Evolutionary conservation across 2,329 filamentous ascomycete genomes (phyloP).

Genomic region (Botryotinia convoluta): DNA sequence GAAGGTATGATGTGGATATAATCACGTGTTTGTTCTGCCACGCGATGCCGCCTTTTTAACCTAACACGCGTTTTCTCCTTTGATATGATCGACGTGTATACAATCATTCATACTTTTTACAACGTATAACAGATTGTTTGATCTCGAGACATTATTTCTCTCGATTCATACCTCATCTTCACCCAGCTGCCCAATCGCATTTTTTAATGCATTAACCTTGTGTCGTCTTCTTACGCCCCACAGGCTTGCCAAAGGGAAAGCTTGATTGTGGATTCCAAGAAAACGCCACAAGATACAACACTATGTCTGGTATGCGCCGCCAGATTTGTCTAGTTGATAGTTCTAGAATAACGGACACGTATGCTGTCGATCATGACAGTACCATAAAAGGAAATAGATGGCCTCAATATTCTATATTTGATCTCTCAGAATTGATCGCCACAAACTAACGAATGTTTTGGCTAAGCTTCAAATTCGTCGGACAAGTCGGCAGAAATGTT

Average conservation of each 20-base stretch:
- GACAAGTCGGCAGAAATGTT: not conserved
- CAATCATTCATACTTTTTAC: not conserved
- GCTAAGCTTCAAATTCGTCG: not conserved
- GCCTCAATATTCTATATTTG: not conserved
- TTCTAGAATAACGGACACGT: not conserved
- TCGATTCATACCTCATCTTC: too few relatives aligned
- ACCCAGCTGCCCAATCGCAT: not conserved
- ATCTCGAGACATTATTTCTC: not conserved
- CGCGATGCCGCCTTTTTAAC: not conserved
- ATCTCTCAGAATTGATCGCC: not conserved
- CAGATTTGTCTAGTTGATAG: not conserved
- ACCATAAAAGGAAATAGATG: not conserved
- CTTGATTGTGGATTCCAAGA: not conserved
- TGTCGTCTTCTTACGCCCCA: not conserved
- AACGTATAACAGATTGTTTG: not conserved
- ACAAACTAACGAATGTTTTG: not conserved
- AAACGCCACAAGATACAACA: not conserved
- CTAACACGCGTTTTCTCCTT: not conserved
- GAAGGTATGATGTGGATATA: not conserved
- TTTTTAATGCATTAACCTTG: not conserved
- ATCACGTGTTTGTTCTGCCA: not conserved
- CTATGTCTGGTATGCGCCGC: not conserved
- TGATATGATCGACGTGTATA: not conserved
- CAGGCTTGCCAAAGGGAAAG: constrained; percentile 4
- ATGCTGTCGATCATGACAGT: not conserved